These are phyloP conservation scores for Phytophthora sojae DNA, from an alignment of 352 stramenopile species.

Conservation along the genomic window DNA sequence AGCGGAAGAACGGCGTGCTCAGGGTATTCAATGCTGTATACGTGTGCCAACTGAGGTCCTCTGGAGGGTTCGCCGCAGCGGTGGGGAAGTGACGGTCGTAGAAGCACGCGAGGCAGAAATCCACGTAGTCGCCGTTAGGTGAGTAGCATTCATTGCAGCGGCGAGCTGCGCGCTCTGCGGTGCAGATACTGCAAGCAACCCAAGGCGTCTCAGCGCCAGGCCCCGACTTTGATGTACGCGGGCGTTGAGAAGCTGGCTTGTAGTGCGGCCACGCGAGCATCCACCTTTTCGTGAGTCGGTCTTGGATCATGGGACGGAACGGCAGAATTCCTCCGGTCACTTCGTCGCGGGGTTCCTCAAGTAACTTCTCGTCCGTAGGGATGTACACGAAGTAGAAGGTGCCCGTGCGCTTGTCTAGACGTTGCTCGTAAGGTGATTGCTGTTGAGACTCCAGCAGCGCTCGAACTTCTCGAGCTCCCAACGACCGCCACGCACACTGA, in stretches of 20 bases:
- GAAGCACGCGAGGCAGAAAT: slow-evolving; percentile 83
- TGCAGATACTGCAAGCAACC: slow-evolving; percentile 64
- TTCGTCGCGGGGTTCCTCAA: slow-evolving; percentile 67
- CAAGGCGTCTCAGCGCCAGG: slow-evolving; percentile 17
- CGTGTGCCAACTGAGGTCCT: slow-evolving; percentile 58
- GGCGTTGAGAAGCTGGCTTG: slow-evolving; percentile 23
- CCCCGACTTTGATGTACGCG: slow-evolving; percentile 17
- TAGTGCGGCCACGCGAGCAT: slow-evolving; percentile 79
- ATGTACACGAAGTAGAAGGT: slow-evolving; percentile 75
- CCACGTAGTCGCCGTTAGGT: slow-evolving; percentile 64
- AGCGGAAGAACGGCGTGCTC: slow-evolving; percentile 56
- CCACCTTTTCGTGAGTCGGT: slow-evolving; percentile 74
- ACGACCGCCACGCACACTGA: slow-evolving; percentile 66
- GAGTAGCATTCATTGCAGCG: slow-evolving; percentile 79
- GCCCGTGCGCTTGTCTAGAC: slow-evolving; percentile 57
- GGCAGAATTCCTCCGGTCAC: slow-evolving; percentile 51
- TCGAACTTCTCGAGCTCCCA: slow-evolving; percentile 42
- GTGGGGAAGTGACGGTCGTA: slow-evolving; percentile 57
- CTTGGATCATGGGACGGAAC: slow-evolving; percentile 77
- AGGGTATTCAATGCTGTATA: slow-evolving; percentile 61
- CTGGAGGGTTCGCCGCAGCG: slow-evolving; percentile 25
- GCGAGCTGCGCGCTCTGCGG: slow-evolving; percentile 61
- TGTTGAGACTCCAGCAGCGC: slow-evolving; percentile 67
- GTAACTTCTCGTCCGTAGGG: slow-evolving; percentile 69
- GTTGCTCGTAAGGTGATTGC: slow-evolving; percentile 73